These are phyloP conservation scores for Epichloe gansuensis DNA, from an alignment of 2,329 filamentous ascomycete genomes.

Conservation along the genomic window DNA sequence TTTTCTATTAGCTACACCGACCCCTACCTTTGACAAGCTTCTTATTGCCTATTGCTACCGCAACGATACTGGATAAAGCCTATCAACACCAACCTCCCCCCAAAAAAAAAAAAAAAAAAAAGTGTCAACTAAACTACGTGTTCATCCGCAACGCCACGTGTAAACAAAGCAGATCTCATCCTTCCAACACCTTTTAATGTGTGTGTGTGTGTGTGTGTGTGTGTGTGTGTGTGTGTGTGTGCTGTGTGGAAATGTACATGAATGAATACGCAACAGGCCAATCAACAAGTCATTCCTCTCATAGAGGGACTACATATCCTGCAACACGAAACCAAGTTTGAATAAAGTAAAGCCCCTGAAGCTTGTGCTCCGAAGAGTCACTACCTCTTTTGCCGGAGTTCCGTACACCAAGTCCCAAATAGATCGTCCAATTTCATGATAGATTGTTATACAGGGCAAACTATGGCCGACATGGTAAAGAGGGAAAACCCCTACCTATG, in stretches of 20 bases:
- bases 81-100: conserved; percentile 14
- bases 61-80: conserved; percentile 8
- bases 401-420: neutral
- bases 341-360: neutral
- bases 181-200: conserved; percentile 35
- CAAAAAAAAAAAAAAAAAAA: conserved; percentile 10
- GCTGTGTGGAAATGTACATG: conserved; percentile 29
- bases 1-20: no score
- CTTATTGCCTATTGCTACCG: conserved; percentile 18
- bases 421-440: conserved; percentile 12
- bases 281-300: neutral
- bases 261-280: conserved; percentile 14
- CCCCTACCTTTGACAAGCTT: no score
- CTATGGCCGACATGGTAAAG: conserved; percentile 4
- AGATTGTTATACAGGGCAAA: conserved; percentile 18
- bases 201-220: no score
- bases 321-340: neutral
- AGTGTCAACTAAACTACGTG: conserved; percentile 8
- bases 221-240: conserved; percentile 35
- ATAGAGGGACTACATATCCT: neutral
- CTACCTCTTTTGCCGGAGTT: neutral
- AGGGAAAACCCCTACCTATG: neutral
- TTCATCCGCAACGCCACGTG: conserved; percentile 15
- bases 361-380: neutral
- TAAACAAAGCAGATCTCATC: conserved; percentile 14